Conservation (phyloP, 75 land plant genomes). For the Isoetes taiwanensis region DNA sequence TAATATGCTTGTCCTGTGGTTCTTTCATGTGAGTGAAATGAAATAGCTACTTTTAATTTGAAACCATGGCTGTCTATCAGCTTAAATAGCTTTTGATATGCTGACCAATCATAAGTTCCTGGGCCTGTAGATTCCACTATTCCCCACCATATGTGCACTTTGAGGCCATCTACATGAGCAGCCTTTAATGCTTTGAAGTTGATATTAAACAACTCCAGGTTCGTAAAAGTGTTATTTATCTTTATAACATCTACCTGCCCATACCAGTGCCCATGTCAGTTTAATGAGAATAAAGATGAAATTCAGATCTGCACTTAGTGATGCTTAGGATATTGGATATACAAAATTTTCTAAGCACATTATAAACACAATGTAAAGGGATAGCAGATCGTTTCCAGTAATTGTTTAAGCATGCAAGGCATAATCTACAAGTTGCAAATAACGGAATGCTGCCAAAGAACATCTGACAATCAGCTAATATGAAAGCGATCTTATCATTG, state of each 20-base stretch:
- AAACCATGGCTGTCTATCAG: conserved; percentile 33
- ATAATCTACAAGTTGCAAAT: not conserved
- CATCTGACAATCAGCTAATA: not conserved
- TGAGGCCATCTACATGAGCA: conserved; percentile 51
- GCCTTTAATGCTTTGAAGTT: conserved; percentile 28
- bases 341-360: not conserved
- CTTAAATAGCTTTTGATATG: conserved; percentile 36
- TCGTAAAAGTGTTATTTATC: conserved; percentile 23
- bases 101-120: conserved; percentile 41
- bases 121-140: conserved; percentile 41
- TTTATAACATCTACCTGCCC: conserved; percentile 38
- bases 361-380: not conserved
- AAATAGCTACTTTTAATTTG: conserved; percentile 54
- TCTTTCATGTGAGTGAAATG: no score
- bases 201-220: conserved; percentile 12
- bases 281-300: no score
- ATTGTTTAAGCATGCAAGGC: not conserved
- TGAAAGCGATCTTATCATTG: no score
- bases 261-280: no score
- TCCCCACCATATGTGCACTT: conserved; percentile 77
- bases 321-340: not conserved
- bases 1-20: no score
- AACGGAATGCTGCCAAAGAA: not conserved
- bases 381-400: not conserved
- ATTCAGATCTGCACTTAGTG: no score